A percentile compares a stretch with the other conserved stretches of the same genome.
Evolutionary conservation across 352 stramenopile genomes (phyloP).

Genomic region (Albugo laibachii): DNA sequence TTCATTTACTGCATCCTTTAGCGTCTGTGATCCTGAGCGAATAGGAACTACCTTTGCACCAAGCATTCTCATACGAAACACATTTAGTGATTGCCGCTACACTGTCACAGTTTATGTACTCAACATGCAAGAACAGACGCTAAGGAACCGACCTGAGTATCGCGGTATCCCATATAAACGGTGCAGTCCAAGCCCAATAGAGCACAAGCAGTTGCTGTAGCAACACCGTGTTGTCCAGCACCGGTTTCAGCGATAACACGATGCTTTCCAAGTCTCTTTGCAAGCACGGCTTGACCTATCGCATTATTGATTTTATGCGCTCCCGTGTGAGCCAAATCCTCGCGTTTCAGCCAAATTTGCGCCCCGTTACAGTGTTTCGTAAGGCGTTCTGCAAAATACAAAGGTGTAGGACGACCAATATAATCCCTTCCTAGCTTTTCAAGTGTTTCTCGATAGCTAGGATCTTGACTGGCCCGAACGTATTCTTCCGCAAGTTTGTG

Average conservation of each 20-base stretch:
- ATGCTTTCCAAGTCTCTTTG: conserved; percentile 90
- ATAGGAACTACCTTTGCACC: conserved; percentile 90
- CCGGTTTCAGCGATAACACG: conserved; percentile 98
- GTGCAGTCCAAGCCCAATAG: conserved; percentile 93
- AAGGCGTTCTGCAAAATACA: conserved; percentile 93
- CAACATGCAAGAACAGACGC: background rate
- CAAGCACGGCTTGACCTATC: conserved; percentile 90
- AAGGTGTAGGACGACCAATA: conserved; percentile 83
- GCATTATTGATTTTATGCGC: conserved; percentile 99
- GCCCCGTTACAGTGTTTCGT: conserved; percentile 83
- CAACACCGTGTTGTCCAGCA: conserved; percentile 95
- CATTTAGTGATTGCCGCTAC: conserved; percentile 93
- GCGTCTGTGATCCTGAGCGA: conserved; percentile 86
- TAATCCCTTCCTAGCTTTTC: conserved; percentile 90
- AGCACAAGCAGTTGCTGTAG: conserved; percentile 93
- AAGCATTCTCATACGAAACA: conserved; percentile 99
- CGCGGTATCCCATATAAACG: conserved; percentile 98
- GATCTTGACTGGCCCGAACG: conserved; percentile 87
- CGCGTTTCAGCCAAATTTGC: conserved; percentile 96
- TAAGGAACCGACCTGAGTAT: conserved; percentile 43
- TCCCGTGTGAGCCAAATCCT: conserved; percentile 95
- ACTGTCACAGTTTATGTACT: background rate
- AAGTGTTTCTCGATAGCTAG: conserved; percentile 88
- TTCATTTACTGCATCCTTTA: conserved; percentile 99
- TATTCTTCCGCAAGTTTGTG: conserved; percentile 91